Conservation (phyloP, 1,284 basidiomycete species). For the Apiotrichum gracile region DNA sequence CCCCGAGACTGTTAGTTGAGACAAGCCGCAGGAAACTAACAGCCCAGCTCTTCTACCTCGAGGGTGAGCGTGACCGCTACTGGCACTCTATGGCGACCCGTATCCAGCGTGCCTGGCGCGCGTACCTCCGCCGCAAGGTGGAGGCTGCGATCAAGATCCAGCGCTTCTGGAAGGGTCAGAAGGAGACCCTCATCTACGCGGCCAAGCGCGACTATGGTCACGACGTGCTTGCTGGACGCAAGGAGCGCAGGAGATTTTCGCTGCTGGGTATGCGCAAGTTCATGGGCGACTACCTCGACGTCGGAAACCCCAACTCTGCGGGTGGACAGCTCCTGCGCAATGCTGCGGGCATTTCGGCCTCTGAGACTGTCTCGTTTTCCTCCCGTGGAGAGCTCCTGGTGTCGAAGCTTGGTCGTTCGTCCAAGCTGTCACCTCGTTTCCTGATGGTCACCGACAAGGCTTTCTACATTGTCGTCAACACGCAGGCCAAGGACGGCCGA, state of each 20-base stretch:
- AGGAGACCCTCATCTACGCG: conserved; percentile 82
- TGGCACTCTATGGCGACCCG: conserved; percentile 99
- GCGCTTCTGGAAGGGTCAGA: conserved; percentile 98
- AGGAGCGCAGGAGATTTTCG: conserved; percentile 90
- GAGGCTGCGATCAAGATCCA: conserved; percentile 95
- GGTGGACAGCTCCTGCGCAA: conserved; percentile 72
- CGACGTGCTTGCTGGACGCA: conserved; percentile 80
- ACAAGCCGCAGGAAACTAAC: background rate
- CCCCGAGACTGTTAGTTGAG: conserved; percentile 64
- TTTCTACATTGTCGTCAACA: conserved; percentile 68
- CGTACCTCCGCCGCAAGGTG: conserved; percentile 90
- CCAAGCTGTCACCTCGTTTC: conserved; percentile 87
- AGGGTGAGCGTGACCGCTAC: conserved; percentile 97
- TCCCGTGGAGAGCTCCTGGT: conserved; percentile 78
- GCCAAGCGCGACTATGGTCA: conserved; percentile 91
- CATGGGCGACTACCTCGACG: conserved; percentile 92
- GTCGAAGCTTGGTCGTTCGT: conserved; percentile 80
- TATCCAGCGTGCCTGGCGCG: conserved; percentile 94
- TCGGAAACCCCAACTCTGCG: conserved; percentile 67
- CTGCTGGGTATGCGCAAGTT: conserved; percentile 90
- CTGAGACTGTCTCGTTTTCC: conserved; percentile 79
- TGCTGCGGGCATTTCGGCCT: conserved; percentile 66
- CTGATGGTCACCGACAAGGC: conserved; percentile 85
- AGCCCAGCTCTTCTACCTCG: conserved; percentile 80
- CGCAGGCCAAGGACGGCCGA: conserved; percentile 62